phyloP scores from a whole-genome alignment of 2,329 filamentous ascomycete genomes.

The Juglanconis sp. region DNA sequence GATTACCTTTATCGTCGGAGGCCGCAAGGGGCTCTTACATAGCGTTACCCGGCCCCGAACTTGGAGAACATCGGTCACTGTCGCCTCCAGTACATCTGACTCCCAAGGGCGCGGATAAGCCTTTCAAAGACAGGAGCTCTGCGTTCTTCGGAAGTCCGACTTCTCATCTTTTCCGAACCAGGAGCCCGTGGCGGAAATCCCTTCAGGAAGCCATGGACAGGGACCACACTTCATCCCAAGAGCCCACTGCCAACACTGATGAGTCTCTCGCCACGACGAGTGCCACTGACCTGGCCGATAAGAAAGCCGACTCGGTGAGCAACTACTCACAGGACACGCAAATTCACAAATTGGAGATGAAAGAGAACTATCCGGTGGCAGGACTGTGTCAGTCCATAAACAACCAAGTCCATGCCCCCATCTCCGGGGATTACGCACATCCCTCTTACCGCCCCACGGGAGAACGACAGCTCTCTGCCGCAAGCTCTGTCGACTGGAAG shows the following conservation, averaged over 20 bases:
- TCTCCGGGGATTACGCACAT: conserved; percentile 25
- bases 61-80: background rate
- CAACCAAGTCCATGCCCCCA: conserved; percentile 21
- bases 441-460: conserved; percentile 27
- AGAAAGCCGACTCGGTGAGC: conserved; percentile 43
- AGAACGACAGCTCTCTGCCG: conserved; percentile 36
- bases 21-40: background rate
- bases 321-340: conserved; percentile 42
- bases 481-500: conserved; percentile 46
- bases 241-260: background rate
- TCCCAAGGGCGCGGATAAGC: background rate
- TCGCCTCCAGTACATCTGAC: conserved; percentile 4
- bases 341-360: conserved; percentile 13
- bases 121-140: conserved; percentile 35
- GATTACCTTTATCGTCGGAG: background rate
- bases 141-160: conserved; percentile 51
- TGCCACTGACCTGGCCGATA: conserved; percentile 36
- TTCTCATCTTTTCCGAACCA: conserved; percentile 50
- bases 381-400: background rate
- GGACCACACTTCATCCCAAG: background rate
- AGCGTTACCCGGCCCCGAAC: background rate
- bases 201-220: conserved; percentile 44
- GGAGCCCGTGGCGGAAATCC: conserved; percentile 54
- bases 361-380: conserved; percentile 6
- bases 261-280: background rate